These are phyloP conservation scores for Hypericum androsaemum DNA, from an alignment of 345 rosid genomes.

Conservation along the genomic window DNA sequence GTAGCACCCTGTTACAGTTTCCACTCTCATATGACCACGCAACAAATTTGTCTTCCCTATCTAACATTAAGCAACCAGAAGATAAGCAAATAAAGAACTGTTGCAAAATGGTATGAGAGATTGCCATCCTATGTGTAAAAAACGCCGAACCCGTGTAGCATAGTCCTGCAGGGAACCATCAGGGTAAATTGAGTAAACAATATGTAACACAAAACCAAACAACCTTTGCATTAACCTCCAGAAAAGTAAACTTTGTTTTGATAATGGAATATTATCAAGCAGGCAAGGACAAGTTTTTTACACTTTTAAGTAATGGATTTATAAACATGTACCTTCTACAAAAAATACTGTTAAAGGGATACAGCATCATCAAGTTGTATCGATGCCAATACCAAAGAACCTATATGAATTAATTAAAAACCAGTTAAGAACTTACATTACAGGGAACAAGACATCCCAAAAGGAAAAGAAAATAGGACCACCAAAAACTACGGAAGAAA, in stretches of 20 bases:
- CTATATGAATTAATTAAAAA: slow-evolving; percentile 59
- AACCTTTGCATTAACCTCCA: too few species aligned
- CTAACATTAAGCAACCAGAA: slow-evolving; percentile 3
- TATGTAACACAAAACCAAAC: too few species aligned
- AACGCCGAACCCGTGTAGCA: slow-evolving; percentile 43
- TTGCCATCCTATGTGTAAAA: slow-evolving; percentile 48
- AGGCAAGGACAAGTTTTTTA: slow-evolving; percentile 11
- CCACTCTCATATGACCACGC: slow-evolving; percentile 8
- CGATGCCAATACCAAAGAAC: slow-evolving; percentile 58
- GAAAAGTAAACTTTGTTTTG: slow-evolving; percentile 3
- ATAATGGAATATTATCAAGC: slow-evolving; percentile 7
- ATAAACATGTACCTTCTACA: slow-evolving; percentile 49
- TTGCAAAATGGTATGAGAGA: slow-evolving; percentile 31
- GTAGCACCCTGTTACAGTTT: slow-evolving; percentile 1
- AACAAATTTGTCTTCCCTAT: slow-evolving; percentile 7
- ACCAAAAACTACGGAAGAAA: slow-evolving; percentile 5
- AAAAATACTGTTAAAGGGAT: slow-evolving; percentile 59
- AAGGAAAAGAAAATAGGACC: slow-evolving; percentile 16
- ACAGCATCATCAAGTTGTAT: slow-evolving; percentile 60
- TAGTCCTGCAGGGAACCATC: slow-evolving; percentile 69
- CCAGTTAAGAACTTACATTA: slow-evolving; percentile 49
- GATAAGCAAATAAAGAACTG: slow-evolving; percentile 9
- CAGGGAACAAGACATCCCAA: slow-evolving; percentile 24
- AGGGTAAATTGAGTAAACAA: slow-evolving; percentile 39
- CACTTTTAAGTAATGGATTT: slow-evolving; percentile 17